phyloP scores from a whole-genome alignment of 441 rosid species.

The Pelargonium exstipulatum region DNA sequence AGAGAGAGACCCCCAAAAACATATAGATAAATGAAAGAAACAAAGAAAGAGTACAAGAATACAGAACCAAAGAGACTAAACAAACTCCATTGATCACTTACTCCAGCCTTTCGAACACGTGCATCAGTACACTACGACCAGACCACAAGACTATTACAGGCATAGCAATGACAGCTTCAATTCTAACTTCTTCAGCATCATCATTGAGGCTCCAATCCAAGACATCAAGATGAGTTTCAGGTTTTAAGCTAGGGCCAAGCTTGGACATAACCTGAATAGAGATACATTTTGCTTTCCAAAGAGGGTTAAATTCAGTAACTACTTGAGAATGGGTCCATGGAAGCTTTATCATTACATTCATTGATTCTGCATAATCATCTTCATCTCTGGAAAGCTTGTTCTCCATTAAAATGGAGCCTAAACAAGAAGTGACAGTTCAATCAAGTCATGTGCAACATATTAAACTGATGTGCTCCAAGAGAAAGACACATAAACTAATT shows the following conservation, averaged over 20 bases:
- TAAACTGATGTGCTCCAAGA: neutral
- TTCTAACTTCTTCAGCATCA: conserved; percentile 75
- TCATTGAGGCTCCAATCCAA: conserved; percentile 66
- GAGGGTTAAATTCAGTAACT: conserved; percentile 40
- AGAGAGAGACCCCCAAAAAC: neutral
- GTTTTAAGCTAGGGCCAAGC: conserved; percentile 47
- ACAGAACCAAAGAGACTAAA: conserved; percentile 2
- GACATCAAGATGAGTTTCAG: conserved; percentile 50
- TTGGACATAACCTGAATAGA: conserved; percentile 68
- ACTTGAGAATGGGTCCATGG: conserved; percentile 65
- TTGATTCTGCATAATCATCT: conserved; percentile 34
- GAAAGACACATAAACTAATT: neutral
- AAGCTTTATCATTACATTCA: conserved; percentile 56
- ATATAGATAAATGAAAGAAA: conserved; percentile 3
- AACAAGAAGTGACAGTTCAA: conserved; percentile 11
- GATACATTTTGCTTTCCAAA: conserved; percentile 52
- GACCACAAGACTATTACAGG: conserved; percentile 62
- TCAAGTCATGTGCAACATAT: conserved; percentile 5
- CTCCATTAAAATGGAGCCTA: conserved; percentile 42
- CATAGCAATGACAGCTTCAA: conserved; percentile 66
- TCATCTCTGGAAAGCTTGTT: conserved; percentile 39
- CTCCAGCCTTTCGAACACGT: conserved; percentile 62
- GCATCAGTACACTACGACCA: conserved; percentile 45
- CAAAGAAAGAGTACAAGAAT: no score
- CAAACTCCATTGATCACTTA: conserved; percentile 40